Evolutionary conservation across 352 stramenopile genomes (phyloP).

Genomic region (Pythium chondricola): DNA sequence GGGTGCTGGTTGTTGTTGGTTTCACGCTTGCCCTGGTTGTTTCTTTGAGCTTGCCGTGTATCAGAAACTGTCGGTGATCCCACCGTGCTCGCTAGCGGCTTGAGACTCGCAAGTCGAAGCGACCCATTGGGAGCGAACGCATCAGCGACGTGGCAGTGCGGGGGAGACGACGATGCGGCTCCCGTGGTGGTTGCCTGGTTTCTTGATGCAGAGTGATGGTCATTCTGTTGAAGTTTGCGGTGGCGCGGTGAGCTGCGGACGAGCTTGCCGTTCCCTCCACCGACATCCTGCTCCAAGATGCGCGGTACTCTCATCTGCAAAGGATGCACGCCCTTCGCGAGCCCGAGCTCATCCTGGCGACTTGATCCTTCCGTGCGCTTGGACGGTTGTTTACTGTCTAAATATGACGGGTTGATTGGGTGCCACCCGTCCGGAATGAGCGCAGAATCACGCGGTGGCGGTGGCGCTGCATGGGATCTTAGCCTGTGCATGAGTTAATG

Average conservation of each 20-base stretch:
- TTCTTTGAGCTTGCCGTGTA: too few relatives aligned
- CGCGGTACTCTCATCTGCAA: constrained; percentile 8
- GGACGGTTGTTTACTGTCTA: neutral
- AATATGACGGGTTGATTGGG: constrained; percentile 17
- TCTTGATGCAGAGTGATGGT: constrained; percentile 1
- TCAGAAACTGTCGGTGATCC: too few relatives aligned
- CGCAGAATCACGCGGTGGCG: neutral
- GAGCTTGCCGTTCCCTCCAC: neutral
- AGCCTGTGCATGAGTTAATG: too few relatives aligned
- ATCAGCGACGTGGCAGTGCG: constrained; percentile 8
- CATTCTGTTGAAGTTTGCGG: constrained; percentile 13
- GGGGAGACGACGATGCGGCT: neutral
- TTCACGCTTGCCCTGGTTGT: too few relatives aligned
- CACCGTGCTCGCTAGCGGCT: too few relatives aligned
- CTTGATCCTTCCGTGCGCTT: neutral
- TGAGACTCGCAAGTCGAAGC: constrained; percentile 22
- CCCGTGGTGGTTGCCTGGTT: neutral
- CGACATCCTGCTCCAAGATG: neutral
- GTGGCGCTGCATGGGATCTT: neutral
- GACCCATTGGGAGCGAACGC: constrained; percentile 41
- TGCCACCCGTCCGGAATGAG: constrained; percentile 29
- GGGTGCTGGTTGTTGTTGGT: neutral
- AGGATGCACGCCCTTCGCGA: constrained; percentile 8
- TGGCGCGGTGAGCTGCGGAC: constrained; percentile 3
- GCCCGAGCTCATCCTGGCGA: constrained; percentile 9